phyloP scores from a whole-genome alignment of 768 basidiomycete genomes.

The Boletus edulis region DNA sequence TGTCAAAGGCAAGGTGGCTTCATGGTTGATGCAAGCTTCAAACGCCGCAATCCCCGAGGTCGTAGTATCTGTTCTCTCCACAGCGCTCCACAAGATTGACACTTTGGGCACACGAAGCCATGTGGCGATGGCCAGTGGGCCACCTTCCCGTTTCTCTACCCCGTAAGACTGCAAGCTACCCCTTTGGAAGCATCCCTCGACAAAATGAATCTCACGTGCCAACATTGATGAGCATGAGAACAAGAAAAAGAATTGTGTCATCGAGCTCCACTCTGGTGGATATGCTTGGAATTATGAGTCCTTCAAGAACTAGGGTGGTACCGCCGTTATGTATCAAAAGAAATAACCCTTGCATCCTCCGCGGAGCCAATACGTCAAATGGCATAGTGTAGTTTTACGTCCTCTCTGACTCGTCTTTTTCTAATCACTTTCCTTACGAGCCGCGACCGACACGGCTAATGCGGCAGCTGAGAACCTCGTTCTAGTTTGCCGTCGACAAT shows the following conservation, averaged over 20 bases:
- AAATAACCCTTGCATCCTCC: not conserved
- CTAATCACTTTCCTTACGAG: not conserved
- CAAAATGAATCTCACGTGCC: conserved; percentile 4
- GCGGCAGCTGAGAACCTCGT: conserved; percentile 26
- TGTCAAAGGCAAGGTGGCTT: not conserved
- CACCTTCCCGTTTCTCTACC: not conserved
- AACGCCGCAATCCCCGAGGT: not conserved
- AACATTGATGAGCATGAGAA: not conserved
- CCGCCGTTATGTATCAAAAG: not conserved
- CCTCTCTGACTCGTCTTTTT: not conserved
- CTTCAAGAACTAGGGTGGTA: not conserved
- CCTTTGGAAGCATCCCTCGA: not conserved
- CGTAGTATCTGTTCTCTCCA: not conserved
- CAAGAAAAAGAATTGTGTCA: not conserved
- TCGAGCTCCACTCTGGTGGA: not conserved
- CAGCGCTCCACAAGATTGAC: conserved; percentile 20
- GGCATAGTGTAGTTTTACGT: not conserved
- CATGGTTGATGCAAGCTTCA: not conserved
- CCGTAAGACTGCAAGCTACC: not conserved
- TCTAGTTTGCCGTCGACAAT: conserved; percentile 28
- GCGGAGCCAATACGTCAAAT: not conserved
- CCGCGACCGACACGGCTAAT: conserved; percentile 13
- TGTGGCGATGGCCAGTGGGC: not conserved
- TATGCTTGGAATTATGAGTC: not conserved
- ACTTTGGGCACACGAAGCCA: not conserved